Evolutionary conservation across 2,329 filamentous ascomycete species (phyloP), one percentile per base, ranked within the genome.

Genomic region (Phialophora tarda): DNA sequence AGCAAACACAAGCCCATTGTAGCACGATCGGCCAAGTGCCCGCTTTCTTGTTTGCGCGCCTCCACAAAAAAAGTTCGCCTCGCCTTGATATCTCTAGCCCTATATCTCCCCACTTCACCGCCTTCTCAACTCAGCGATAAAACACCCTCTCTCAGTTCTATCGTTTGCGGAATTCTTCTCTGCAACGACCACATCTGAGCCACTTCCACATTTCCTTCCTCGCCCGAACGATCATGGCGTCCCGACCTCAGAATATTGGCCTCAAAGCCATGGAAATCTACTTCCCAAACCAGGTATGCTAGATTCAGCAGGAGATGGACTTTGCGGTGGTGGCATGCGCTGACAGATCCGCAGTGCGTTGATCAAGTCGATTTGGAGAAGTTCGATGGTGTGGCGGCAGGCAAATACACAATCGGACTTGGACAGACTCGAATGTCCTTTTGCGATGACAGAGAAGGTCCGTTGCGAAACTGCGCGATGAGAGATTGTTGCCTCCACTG

Each of bases 201-300:
- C 26, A 17, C 30, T 58, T 12, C 17, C n/a, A 24, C 55, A 14
- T 54, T 34, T 21, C 34, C 53, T 41, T 38, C 14, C 41, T 23
- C 55, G 57, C 21, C 48, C 14, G 4, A 41, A 17, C 10, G 21
- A 50, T 26, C 57, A 93, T 93, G 90, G 86, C 90, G 77, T 79
- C 88, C 74, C 89, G 90, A 81, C 90, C 91, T 72, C 88, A 93
- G 81, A 94, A 94, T 82, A 89, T 95, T 80, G 91, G 91, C 86
- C 93, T 95, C 79, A 94, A 95, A 84, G 91, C 91, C 89, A 91
- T 95, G 80, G 91, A 95, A 79, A 87, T 95, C 77, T 95, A 95
- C 81, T 91, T 92, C 77, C 91, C 91, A 72, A 91, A 85, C 79
- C 91, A 94, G 88, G 91, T 94, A 81, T 71, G 88, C 81, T 17